Evolutionary conservation across 495 filamentous ascomycete species (phyloP), one percentile per base, ranked within the genome.

Genomic region (Penicillium samsonianum): DNA sequence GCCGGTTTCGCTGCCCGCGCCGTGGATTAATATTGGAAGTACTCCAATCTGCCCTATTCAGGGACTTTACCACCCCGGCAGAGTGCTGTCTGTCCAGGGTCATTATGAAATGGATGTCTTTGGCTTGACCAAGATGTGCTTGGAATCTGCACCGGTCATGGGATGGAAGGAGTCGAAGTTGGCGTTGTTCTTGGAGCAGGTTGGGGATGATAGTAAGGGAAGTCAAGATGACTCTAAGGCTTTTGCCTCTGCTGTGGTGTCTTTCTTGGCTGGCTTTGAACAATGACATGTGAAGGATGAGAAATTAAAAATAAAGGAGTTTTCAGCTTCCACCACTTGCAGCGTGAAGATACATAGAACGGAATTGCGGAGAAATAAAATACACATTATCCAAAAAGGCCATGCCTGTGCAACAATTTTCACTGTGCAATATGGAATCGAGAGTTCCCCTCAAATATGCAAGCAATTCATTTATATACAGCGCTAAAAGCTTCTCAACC

Each of bases 71-170:
- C 56, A 70, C 42, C 67, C 67, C 1, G 63, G 63, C 2, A 44
- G 69, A 4, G 63, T 75, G 0, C 45, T 76, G 40, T 65, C 74
- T 16, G 65, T 73, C 8, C 73, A 75, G 51, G 68, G 71, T 0
- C 73, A 76, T 57, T 70, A 72, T 56, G 74, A 72, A 45, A 68
- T 77, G 61, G 74, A 76, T 54, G 51, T 50, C 0, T 76, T 74
- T 57, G 69, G 69, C 0, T 67, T 61, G 58, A 49, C 46, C 6
- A 62, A 69, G 51, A 69, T 70, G 62, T 69, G 66, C 44, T 19
- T 66, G 14, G 67, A 78, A 41, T 65, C 63, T 58, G 68, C 64
- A 8, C 59, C 66, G 0, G 19, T 58, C 12, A 61, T 58, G 59
- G 61, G 64, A 3, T 73, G 70, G 70, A 64, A 64, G 44, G 62